Evolutionary conservation across 1,284 basidiomycete genomes (phyloP), one percentile per base, ranked within the genome.

Genomic region (Austroboletus novae-zelandiae): DNA sequence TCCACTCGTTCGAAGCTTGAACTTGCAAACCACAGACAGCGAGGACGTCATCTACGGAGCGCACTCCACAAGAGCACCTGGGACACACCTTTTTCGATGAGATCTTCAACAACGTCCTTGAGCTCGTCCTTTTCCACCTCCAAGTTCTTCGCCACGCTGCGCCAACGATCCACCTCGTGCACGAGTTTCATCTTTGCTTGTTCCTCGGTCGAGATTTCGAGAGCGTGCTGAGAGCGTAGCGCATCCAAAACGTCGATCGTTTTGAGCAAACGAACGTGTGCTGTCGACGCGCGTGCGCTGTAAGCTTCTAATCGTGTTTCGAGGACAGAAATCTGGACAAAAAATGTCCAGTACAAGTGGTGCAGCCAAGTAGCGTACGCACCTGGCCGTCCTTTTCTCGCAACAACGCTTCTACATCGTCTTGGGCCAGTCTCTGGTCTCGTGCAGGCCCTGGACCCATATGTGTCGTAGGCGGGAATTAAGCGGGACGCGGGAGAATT

Each of bases 81-180:
- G n/a, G n/a, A 59, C 75, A 43, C 58, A 84, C 84, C 79, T 80
- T 80, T 82, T 59, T 80, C 71, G 17, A 83, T 73, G 40, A 85
- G 65, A 52, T 75, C 67, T 40, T 75, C 58, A 1, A 85, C 78
- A 7, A 73, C 79, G 43, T 79, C 79, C 53, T 74, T 71, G 59
- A 81, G 61, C 47, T 81, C 78, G 56, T 83, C 79, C 52, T 69
- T 71, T 58, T 84, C 80, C 4, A 59, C 60, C 61, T 83, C 78
- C 5, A 72, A 64, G 9, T 54, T 61, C 43, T 61, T 70, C 10
- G 74, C 67, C 13, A 66, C 55, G 5, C 60, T 57, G 23, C 59
- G 58, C 54, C 70, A 74, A 13, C 64, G 61, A 30, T 72, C 60
- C 9, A 81, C 58, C 43, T 76, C 72, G 9, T 63, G 60, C n/a